Conservation (phyloP, 352 stramenopile species). For the Phytophthora boehmeriae region DNA sequence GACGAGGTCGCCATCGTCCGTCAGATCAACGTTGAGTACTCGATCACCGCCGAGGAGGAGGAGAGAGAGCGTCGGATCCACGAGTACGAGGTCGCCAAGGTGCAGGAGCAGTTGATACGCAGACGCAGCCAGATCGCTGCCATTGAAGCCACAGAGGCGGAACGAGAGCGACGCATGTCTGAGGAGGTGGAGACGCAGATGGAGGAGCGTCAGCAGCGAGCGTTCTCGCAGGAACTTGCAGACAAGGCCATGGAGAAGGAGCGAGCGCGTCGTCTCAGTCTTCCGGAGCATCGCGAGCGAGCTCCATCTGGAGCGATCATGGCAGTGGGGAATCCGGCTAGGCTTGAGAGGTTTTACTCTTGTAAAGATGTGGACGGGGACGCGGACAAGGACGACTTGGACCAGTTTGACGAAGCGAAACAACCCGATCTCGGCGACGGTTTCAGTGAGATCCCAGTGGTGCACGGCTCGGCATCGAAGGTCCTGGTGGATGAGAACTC, state of each 20-base stretch:
- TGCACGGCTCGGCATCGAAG: slow-evolving; percentile 56
- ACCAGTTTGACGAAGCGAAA: slow-evolving; percentile 1
- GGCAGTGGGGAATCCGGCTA: slow-evolving; percentile 4
- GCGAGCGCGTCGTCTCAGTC: slow-evolving; percentile 57
- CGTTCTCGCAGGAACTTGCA: slow-evolving; percentile 36
- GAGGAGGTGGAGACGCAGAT: slow-evolving; percentile 36
- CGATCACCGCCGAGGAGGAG: slow-evolving; percentile 59
- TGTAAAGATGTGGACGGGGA: slow-evolving; percentile 27
- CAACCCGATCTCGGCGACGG: slow-evolving; percentile 3
- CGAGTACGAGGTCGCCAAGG: slow-evolving; percentile 66
- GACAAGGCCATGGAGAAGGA: slow-evolving; percentile 64
- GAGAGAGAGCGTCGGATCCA: slow-evolving; percentile 68
- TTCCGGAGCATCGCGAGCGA: slow-evolving; percentile 49
- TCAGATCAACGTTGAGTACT: slow-evolving; percentile 78
- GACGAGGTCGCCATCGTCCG: slow-evolving; percentile 69
- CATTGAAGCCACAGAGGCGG: slow-evolving; percentile 45
- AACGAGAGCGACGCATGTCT: slow-evolving; percentile 53
- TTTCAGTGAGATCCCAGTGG: slow-evolving; percentile 72
- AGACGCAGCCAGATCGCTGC: slow-evolving; percentile 47
- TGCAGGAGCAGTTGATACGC: slow-evolving; percentile 67
- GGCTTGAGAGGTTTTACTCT: slow-evolving; percentile 32
- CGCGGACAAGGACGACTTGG: slow-evolving; percentile 1
- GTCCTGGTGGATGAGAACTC: slow-evolving; percentile 66
- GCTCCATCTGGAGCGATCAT: slow-evolving; percentile 9
- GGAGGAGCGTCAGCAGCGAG: slow-evolving; percentile 34